These are phyloP conservation scores for Lactifluus hygrophoroides DNA, from an alignment of 768 basidiomycete species.

Conservation along the genomic window DNA sequence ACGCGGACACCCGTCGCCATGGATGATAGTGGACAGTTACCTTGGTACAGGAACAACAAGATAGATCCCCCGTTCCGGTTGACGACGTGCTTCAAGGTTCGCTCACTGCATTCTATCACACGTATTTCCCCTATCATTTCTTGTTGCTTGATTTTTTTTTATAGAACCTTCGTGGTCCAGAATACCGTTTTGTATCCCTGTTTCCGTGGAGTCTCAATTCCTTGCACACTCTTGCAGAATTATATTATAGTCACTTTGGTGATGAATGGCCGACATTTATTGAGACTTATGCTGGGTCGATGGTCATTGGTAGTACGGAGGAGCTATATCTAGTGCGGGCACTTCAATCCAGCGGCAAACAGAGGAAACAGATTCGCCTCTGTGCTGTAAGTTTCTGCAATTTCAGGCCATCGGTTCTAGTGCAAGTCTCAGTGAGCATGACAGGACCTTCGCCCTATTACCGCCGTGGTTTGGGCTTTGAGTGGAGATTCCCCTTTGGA, in stretches of 20 bases:
- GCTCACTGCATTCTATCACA: constrained; percentile 22
- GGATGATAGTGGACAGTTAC: constrained; percentile 6
- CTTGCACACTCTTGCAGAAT: background rate
- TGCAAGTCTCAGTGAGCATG: background rate
- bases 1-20: background rate
- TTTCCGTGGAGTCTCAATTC: constrained; percentile 18
- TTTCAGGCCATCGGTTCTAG: background rate
- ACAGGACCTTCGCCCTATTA: constrained; percentile 21
- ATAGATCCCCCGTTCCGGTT: constrained; percentile 36
- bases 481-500: constrained; percentile 35
- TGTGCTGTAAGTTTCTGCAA: constrained; percentile 1
- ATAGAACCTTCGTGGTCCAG: constrained; percentile 41
- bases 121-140: constrained; percentile 22
- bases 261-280: constrained; percentile 5
- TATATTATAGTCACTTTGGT: background rate
- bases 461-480: constrained; percentile 52
- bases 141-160: constrained; percentile 33
- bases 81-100: constrained; percentile 36
- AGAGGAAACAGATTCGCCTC: constrained; percentile 9
- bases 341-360: background rate
- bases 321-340: constrained; percentile 10
- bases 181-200: constrained; percentile 21
- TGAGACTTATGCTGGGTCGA: background rate
- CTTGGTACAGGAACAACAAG: constrained; percentile 30
- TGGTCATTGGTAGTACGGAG: constrained; percentile 8